Percentiles rank a stretch among this genome's conserved stretches.
Evolutionary conservation across 345 rosid species (phyloP).

Genomic region (Hibiscus mutabilis): DNA sequence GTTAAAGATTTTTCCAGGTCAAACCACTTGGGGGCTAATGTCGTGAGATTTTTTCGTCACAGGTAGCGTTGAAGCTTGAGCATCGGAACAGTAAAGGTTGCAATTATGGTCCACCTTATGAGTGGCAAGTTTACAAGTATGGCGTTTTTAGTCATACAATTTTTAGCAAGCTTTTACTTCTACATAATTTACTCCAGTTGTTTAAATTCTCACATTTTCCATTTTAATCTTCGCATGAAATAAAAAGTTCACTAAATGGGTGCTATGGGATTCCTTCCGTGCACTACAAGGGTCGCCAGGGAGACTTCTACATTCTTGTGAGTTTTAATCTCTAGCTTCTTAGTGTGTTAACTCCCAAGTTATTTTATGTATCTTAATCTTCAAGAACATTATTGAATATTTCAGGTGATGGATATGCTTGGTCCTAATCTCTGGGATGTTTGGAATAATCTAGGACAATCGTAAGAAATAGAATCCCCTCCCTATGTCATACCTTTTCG

Average conservation of each 20-base stretch:
- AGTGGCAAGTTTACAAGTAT: conserved; percentile 97
- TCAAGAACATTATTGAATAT: conserved; percentile 12
- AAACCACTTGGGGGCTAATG: conserved; percentile 8
- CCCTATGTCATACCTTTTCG: no score
- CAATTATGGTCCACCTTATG: conserved; percentile 89
- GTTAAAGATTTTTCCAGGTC: background rate
- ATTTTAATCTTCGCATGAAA: background rate
- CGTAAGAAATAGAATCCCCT: conserved; percentile 35
- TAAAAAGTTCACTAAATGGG: conserved; percentile 51
- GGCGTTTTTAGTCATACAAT: conserved; percentile 1
- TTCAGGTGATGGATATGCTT: conserved; percentile 96
- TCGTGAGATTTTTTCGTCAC: conserved; percentile 16
- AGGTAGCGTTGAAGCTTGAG: conserved; percentile 95
- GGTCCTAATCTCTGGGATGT: conserved; percentile 99
- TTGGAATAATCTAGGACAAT: conserved; percentile 75
- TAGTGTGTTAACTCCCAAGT: background rate
- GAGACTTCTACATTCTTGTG: conserved; percentile 93
- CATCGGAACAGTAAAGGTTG: conserved; percentile 94
- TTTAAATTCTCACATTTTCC: background rate
- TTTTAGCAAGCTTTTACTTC: background rate
- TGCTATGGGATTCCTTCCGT: conserved; percentile 88
- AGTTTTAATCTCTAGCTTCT: conserved; percentile 20
- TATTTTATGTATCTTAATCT: background rate
- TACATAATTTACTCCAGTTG: background rate
- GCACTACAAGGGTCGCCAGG: conserved; percentile 86